phyloP scores from a whole-genome alignment of 2,329 filamentous ascomycete species.

The Aspergillus fumigatiaffinis region DNA sequence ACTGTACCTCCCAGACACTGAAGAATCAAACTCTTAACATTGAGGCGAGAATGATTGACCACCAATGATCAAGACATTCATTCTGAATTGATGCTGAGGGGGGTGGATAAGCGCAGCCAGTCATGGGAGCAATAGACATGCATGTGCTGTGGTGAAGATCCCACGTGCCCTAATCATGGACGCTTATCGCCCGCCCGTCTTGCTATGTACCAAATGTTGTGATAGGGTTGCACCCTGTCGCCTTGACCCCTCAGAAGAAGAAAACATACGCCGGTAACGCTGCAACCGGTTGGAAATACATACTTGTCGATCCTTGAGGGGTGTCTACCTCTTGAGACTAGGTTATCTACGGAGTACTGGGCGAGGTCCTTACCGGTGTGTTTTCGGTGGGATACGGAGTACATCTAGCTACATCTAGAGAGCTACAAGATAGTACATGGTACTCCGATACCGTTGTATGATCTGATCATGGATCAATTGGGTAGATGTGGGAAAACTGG shows the following conservation, averaged over 20 bases:
- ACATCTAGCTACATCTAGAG: neutral
- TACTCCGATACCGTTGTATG: neutral
- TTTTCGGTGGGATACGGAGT: neutral
- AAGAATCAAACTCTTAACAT: neutral
- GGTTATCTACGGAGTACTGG: too few relatives aligned
- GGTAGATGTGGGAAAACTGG: neutral
- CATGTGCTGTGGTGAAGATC: constrained; percentile 2
- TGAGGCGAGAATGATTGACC: neutral
- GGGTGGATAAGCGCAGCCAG: neutral
- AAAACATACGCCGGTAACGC: neutral
- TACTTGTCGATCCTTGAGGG: neutral
- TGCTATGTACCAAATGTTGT: neutral
- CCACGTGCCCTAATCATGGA: constrained; percentile 14
- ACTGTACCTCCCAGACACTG: neutral
- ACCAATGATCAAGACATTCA: neutral
- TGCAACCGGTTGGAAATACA: neutral
- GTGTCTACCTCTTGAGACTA: neutral
- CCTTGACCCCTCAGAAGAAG: neutral
- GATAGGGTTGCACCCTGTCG: constrained; percentile 1
- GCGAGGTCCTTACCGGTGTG: neutral
- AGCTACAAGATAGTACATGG: neutral
- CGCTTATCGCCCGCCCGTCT: constrained; percentile 14
- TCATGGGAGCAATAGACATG: neutral
- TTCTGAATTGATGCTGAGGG: neutral
- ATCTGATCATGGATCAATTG: neutral